These are phyloP conservation scores for Bromus sterilis DNA, from an alignment of 176 grass and related monocot species.

Conservation along the genomic window DNA sequence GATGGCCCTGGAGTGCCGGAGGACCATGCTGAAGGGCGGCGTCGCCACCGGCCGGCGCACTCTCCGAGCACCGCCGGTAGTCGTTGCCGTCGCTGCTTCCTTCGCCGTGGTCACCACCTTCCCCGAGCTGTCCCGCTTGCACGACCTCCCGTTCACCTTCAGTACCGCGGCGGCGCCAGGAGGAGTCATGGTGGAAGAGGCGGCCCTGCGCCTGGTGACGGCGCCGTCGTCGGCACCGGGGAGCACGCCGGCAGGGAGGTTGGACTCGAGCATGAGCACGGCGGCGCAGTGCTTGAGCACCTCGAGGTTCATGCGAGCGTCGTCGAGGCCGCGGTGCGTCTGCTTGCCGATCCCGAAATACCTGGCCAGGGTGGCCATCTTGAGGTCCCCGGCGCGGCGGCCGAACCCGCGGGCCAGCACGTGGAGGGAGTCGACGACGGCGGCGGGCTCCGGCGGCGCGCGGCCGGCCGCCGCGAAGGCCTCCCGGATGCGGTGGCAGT, in stretches of 20 bases:
- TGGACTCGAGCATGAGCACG: conserved; percentile 80
- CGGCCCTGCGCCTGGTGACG: conserved; percentile 38
- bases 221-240: not conserved
- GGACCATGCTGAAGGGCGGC: conserved; percentile 40
- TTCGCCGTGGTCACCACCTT: conserved; percentile 35
- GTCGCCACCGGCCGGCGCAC: not conserved
- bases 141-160: conserved; percentile 3
- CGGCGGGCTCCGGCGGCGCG: conserved; percentile 47
- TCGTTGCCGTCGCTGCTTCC: not conserved
- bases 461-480: conserved; percentile 62
- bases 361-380: conserved; percentile 91
- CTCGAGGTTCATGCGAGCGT: conserved; percentile 92
- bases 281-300: conserved; percentile 97
- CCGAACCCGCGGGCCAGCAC: conserved; percentile 54
- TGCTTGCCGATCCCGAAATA: conserved; percentile 92
- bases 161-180: not conserved
- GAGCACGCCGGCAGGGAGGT: conserved; percentile 50
- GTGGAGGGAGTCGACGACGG: conserved; percentile 63
- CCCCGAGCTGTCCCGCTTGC: conserved; percentile 48
- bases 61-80: not conserved
- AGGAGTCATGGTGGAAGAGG: not conserved
- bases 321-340: conserved; percentile 89
- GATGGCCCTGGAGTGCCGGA: conserved; percentile 56
- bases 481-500: conserved; percentile 72
- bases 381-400: conserved; percentile 84